Conservation (phyloP, 257 asterid genomes). For the Knoxia roxburghii region DNA sequence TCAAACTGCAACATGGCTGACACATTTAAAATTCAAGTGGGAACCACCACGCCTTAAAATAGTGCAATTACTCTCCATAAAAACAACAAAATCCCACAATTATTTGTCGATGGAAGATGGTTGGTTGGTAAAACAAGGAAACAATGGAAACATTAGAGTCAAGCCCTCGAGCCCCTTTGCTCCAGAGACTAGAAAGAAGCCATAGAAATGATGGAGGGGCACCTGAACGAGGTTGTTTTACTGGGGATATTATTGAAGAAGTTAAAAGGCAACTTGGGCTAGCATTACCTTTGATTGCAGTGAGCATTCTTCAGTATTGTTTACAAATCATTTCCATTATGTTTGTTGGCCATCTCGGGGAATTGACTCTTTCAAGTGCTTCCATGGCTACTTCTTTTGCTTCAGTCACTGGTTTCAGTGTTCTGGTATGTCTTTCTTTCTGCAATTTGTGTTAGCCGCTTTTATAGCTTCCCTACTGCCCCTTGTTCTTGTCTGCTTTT, state of each 20-base stretch:
- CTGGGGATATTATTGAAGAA: conserved; percentile 36
- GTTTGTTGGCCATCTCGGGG: conserved; percentile 70
- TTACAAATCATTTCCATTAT: conserved; percentile 52
- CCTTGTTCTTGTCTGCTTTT: background rate
- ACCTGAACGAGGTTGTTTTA: conserved; percentile 9
- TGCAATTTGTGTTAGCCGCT: background rate
- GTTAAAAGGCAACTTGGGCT: conserved; percentile 40
- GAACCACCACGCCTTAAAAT: background rate
- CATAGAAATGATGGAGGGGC: conserved; percentile 2
- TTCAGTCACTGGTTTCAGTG: conserved; percentile 58
- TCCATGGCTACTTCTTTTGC: conserved; percentile 71
- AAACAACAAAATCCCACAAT: background rate
- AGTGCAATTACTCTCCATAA: background rate
- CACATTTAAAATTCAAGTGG: background rate
- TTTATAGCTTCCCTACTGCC: background rate
- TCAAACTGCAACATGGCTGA: background rate
- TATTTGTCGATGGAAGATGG: background rate
- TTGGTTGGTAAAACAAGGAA: conserved; percentile 3
- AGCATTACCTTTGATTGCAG: conserved; percentile 56
- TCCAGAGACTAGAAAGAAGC: conserved; percentile 16
- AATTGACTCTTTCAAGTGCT: conserved; percentile 54
- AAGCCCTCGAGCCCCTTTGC: conserved; percentile 17
- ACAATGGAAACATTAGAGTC: conserved; percentile 20
- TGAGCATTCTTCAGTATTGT: conserved; percentile 46
- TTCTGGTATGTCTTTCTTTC: conserved; percentile 32